These are phyloP conservation scores for Oidium heveae DNA, from an alignment of 2,329 filamentous ascomycete genomes.

Conservation along the genomic window DNA sequence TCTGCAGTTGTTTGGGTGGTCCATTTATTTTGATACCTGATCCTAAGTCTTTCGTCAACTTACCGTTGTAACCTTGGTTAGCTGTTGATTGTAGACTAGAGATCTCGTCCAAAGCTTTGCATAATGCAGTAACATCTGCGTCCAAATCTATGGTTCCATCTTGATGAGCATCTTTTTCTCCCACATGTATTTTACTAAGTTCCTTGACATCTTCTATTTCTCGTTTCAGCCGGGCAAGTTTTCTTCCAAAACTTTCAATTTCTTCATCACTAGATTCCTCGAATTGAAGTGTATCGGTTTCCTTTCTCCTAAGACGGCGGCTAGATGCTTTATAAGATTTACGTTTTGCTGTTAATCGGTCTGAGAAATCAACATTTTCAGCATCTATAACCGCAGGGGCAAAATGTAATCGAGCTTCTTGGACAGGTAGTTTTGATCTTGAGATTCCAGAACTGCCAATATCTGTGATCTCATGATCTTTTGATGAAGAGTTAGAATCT, in stretches of 20 bases:
- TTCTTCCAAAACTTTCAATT: constrained; percentile 50
- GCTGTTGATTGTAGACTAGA: constrained; percentile 12
- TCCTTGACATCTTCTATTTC: constrained; percentile 55
- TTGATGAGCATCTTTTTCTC: constrained; percentile 18
- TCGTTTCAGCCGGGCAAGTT: constrained; percentile 56
- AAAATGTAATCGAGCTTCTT: constrained; percentile 61
- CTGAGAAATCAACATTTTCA: constrained; percentile 63
- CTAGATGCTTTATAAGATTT: constrained; percentile 61
- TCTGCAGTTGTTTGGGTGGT: constrained; percentile 7
- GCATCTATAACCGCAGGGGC: constrained; percentile 51
- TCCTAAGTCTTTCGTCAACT: constrained; percentile 12
- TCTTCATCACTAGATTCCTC: constrained; percentile 57
- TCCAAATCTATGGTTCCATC: constrained; percentile 18
- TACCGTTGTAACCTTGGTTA: constrained; percentile 5
- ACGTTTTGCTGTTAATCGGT: constrained; percentile 59
- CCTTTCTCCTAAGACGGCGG: constrained; percentile 34
- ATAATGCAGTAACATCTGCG: constrained; percentile 41
- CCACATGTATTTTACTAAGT: constrained; percentile 27
- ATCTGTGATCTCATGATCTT: constrained; percentile 36
- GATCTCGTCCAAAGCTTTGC: constrained; percentile 45
- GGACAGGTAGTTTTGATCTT: constrained; percentile 47
- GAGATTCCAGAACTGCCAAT: constrained; percentile 45
- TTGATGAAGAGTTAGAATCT: constrained; percentile 28
- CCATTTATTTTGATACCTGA: constrained; percentile 11
- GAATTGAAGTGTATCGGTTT: constrained; percentile 38